Base-by-base conservation (phyloP, 495 filamentous ascomycete species). In the Glarea lozoyensis region DNA sequence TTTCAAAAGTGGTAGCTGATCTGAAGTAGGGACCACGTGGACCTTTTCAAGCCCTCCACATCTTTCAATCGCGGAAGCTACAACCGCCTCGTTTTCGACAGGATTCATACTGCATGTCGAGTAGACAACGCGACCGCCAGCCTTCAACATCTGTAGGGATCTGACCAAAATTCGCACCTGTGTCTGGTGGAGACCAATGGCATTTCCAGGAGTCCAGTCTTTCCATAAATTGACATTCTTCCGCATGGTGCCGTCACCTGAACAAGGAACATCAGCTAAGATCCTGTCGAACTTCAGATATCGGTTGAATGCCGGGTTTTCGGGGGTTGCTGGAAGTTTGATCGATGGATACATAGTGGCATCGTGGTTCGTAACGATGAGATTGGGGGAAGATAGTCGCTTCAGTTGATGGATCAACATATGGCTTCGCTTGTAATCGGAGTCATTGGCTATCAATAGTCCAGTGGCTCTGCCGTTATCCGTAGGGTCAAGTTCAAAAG, bases 91-190 rank as follows among this genome's bases (percentile, higher is more conserved):
- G 56, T 98, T 94, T 61, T 98, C 92, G 17, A 97, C 72, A 0
- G 92, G 90, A 62, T 96, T 98, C 83, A 98, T 84, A 61, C 86
- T 93, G 68, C 92, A 98, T 12, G 92, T 97, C 5, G 89, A 96
- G 65, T 97, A 98, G 20, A 97, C 88, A 7, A 96, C 82, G 35
- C 87, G 76, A 45, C 92, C 92, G 23, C 92, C 92, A 31, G 86
- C 83, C 64, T 96, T 97, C 16, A 97, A 70, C 86, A 98, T 89
- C 65, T 98, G 93, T 37, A 98, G 68, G 15, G 88, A 88, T 42
- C 93, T 84, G 39, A 94, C 82, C 39, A 97, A 69, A 54, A 98
- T 98, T 6, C 90, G 75, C 23, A 83, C 73, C 60, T 98, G 92
- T 1, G 83, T 88, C 15, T 76, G 59, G 59, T 94, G 79, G 10